Conservation (phyloP, 768 basidiomycete species). For the Pseudohyphozyma bogoriensis region DNA sequence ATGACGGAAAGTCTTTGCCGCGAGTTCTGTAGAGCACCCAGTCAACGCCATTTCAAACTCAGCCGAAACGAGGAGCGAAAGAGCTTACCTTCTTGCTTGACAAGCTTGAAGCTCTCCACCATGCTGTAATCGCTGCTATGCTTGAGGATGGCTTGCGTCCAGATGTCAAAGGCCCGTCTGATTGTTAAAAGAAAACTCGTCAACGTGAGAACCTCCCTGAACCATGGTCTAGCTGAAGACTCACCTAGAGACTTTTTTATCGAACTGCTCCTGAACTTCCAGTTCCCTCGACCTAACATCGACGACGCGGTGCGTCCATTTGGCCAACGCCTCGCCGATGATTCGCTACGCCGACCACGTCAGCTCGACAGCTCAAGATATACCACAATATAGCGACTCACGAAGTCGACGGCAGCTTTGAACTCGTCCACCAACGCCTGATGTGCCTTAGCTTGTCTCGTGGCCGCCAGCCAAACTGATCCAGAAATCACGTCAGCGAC, state of each 20-base stretch:
- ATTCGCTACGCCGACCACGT: neutral
- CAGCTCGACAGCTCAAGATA: neutral
- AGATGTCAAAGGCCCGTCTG: neutral
- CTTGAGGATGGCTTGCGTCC: neutral
- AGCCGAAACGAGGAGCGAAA: neutral
- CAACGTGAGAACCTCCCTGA: neutral
- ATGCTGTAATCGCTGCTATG: neutral
- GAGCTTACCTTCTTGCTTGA: neutral
- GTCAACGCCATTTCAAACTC: neutral
- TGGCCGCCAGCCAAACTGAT: constrained; percentile 14
- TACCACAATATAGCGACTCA: neutral
- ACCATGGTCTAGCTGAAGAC: neutral
- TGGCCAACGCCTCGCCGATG: neutral
- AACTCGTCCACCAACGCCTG: neutral
- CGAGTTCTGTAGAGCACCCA: constrained; percentile 2
- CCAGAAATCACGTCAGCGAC: neutral
- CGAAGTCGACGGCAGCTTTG: neutral
- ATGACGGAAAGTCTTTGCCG: constrained; percentile 4
- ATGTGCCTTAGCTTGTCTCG: neutral
- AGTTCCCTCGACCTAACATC: neutral
- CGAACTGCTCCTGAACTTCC: neutral
- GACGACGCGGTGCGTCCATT: constrained; percentile 10
- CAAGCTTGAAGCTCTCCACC: neutral
- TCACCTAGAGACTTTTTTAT: neutral
- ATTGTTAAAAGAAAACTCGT: too few species aligned